phyloP scores from a whole-genome alignment of 345 rosid genomes.

The Eucalyptus urophylla region DNA sequence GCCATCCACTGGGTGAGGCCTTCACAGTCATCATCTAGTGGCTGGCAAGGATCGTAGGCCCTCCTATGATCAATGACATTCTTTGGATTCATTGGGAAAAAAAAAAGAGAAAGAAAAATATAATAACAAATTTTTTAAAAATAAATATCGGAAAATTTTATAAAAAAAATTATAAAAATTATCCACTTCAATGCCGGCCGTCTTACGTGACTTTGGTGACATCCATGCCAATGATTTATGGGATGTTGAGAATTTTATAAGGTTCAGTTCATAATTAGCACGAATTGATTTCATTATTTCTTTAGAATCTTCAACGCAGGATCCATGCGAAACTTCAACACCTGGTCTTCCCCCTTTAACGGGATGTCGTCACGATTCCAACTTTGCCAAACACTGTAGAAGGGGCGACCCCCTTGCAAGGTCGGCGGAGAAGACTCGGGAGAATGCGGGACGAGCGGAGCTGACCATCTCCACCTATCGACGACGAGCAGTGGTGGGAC shows the following conservation, averaged over 20 bases:
- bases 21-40: too few species aligned
- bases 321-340: constrained; percentile 48
- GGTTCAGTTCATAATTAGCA: background rate
- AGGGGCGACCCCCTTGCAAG: constrained; percentile 47
- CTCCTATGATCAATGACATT: rapidly evolving
- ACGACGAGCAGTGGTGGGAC: constrained; percentile 85
- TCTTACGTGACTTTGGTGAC: rapidly evolving
- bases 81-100: too few species aligned
- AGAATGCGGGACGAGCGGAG: constrained; percentile 4
- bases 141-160: too few species aligned
- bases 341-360: constrained; percentile 77
- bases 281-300: background rate
- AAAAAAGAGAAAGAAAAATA: too few species aligned
- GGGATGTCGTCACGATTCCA: constrained; percentile 64
- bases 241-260: background rate
- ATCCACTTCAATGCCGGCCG: rapidly evolving
- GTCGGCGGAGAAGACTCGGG: constrained; percentile 10
- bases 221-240: rapidly evolving
- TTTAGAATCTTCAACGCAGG: constrained; percentile 16
- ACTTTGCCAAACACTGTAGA: constrained; percentile 55
- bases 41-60: too few species aligned
- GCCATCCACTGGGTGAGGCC: too few species aligned
- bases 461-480: constrained; percentile 57
- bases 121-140: too few species aligned
- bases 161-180: too few species aligned